phyloP scores from a whole-genome alignment of 2,329 filamentous ascomycete genomes.

The Colletotrichum liaoningense region DNA sequence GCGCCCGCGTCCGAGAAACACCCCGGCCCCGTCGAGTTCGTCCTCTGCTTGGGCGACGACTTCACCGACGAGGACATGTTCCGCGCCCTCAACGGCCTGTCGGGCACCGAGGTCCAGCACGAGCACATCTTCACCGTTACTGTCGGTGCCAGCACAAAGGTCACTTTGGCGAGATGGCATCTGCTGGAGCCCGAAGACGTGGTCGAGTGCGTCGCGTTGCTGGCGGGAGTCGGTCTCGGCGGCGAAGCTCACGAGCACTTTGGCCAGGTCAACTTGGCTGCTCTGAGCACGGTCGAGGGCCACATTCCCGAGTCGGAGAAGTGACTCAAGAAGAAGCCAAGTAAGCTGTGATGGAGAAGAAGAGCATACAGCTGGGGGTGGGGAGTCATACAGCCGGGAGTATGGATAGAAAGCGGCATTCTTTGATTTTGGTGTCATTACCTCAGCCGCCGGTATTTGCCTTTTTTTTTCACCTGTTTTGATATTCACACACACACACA shows the following conservation, averaged over 20 bases:
- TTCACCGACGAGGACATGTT: constrained; percentile 99
- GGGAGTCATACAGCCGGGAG: constrained; percentile 28
- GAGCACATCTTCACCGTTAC: constrained; percentile 90
- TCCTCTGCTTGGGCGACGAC: constrained; percentile 93
- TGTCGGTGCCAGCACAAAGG: constrained; percentile 90
- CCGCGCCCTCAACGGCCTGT: constrained; percentile 76
- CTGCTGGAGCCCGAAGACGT: constrained; percentile 90
- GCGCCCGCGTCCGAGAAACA: constrained; percentile 55
- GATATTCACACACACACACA: neutral
- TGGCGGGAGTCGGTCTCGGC: constrained; percentile 59
- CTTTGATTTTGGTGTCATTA: neutral
- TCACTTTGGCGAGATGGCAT: constrained; percentile 91
- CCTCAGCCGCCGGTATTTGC: neutral
- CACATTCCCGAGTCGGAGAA: constrained; percentile 53
- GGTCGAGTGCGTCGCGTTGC: constrained; percentile 73
- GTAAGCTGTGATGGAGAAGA: constrained; percentile 6
- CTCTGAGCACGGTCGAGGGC: constrained; percentile 64
- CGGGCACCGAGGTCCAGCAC: constrained; percentile 63
- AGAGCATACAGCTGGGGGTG: neutral
- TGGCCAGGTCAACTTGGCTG: constrained; percentile 67
- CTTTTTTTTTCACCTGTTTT: constrained; percentile 7
- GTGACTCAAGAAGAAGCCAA: neutral
- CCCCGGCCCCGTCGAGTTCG: constrained; percentile 78
- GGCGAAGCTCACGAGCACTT: constrained; percentile 53
- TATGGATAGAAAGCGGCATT: constrained; percentile 26